phyloP scores from a whole-genome alignment of 1,284 basidiomycete species.

The Veloboletus limbatus region DNA sequence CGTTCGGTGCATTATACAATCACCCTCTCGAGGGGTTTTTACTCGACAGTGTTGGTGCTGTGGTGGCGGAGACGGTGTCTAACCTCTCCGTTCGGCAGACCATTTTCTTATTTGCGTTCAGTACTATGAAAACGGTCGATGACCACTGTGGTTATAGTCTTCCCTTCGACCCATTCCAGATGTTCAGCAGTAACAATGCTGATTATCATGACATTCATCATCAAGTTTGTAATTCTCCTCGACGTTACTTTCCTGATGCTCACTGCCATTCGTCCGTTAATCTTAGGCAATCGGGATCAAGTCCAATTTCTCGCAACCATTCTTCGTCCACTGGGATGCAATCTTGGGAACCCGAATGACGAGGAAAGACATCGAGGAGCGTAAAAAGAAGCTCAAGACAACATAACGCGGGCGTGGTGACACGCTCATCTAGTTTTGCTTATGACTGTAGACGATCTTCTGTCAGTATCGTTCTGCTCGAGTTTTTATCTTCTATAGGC shows the following conservation, averaged over 20 bases:
- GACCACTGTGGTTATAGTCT: conserved; percentile 95
- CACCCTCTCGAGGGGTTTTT: conserved; percentile 95
- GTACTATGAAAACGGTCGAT: conserved; percentile 93
- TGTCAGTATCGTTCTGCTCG: background rate
- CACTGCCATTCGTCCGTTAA: conserved; percentile 4
- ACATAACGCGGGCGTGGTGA: conserved; percentile 10
- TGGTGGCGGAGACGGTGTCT: conserved; percentile 69
- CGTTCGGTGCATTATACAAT: conserved; percentile 97
- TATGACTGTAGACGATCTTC: background rate
- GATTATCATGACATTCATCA: conserved; percentile 99
- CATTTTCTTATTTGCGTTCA: conserved; percentile 81
- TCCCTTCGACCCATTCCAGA: conserved; percentile 87
- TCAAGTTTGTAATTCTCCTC: conserved; percentile 53
- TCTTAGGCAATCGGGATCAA: conserved; percentile 87
- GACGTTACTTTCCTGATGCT: background rate
- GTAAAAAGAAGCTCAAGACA: conserved; percentile 35
- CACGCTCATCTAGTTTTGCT: background rate
- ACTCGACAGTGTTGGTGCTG: conserved; percentile 84
- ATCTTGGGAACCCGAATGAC: conserved; percentile 83
- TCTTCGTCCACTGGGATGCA: conserved; percentile 86
- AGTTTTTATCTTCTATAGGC: conserved; percentile 4
- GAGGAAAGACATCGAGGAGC: conserved; percentile 57
- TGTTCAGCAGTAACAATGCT: conserved; percentile 89
- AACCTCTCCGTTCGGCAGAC: conserved; percentile 82
- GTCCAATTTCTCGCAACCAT: conserved; percentile 94